phyloP scores from a whole-genome alignment of 2,329 filamentous ascomycete species.

The Nakataea oryzae region DNA sequence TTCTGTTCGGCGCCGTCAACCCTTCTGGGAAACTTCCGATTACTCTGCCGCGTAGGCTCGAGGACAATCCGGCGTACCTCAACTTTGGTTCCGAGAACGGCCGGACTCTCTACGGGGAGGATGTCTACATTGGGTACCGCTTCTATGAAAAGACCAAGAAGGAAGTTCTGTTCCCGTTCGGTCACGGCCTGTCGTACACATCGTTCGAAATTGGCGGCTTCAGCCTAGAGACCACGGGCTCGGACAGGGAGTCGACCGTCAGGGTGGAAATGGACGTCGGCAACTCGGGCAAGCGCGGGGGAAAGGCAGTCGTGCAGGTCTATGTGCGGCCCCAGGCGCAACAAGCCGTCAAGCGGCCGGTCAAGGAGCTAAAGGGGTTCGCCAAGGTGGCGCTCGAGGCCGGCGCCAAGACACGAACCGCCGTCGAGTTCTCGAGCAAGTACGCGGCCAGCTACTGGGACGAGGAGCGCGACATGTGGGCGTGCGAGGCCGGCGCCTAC shows the following conservation, averaged over 20 bases:
- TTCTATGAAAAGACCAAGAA: conserved; percentile 66
- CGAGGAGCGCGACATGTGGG: conserved; percentile 4
- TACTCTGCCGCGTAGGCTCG: conserved; percentile 55
- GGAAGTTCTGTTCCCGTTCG: conserved; percentile 64
- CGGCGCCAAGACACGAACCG: not conserved
- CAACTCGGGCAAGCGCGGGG: conserved; percentile 33
- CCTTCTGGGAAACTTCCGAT: conserved; percentile 63
- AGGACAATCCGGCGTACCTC: conserved; percentile 66
- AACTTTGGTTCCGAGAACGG: conserved; percentile 65
- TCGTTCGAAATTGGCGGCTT: conserved; percentile 39
- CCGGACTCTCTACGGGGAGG: conserved; percentile 67
- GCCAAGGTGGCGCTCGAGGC: conserved; percentile 30
- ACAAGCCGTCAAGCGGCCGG: conserved; percentile 38
- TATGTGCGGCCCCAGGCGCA: conserved; percentile 38
- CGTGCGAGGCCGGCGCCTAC: conserved; percentile 4
- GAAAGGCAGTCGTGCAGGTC: conserved; percentile 43
- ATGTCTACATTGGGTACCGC: conserved; percentile 71
- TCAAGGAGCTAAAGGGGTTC: conserved; percentile 47
- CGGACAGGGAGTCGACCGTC: conserved; percentile 16
- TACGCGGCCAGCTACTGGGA: conserved; percentile 6
- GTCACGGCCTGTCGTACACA: conserved; percentile 71
- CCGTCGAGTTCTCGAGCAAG: not conserved
- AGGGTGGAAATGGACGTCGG: conserved; percentile 35
- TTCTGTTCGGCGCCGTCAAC: conserved; percentile 49
- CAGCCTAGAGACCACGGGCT: not conserved